Evolutionary conservation across 371 early-diverging fungal species (phyloP).

Genomic region (Zopfochytrium polystomum): DNA sequence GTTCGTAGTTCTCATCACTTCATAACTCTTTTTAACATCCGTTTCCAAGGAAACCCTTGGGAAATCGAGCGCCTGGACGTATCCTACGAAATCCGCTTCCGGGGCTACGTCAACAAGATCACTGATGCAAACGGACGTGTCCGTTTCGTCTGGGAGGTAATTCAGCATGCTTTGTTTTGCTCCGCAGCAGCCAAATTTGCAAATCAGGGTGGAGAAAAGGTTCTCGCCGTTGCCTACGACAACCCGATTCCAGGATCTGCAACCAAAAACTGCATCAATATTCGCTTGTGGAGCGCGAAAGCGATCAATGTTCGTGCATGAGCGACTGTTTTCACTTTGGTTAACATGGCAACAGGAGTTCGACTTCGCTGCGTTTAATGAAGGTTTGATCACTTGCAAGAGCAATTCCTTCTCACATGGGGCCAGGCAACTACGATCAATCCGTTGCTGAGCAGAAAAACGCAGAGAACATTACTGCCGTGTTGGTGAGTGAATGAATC

Average conservation of each 20-base stretch:
- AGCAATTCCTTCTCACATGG: too few species aligned
- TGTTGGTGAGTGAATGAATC: conserved; percentile 38
- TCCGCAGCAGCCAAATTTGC: neutral
- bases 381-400: too few species aligned
- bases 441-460: conserved; percentile 82
- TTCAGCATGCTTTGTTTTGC: neutral
- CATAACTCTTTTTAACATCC: too few species aligned
- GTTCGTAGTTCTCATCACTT: conserved; percentile 38
- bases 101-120: conserved; percentile 71
- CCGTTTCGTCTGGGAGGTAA: conserved; percentile 70
- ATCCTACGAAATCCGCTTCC: conserved; percentile 79
- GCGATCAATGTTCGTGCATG: conserved; percentile 59
- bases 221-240: conserved; percentile 88
- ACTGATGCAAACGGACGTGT: conserved; percentile 59
- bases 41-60: conserved; percentile 85
- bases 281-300: conserved; percentile 88
- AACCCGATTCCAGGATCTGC: conserved; percentile 85
- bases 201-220: conserved; percentile 62
- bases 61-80: conserved; percentile 86
- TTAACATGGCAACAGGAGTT: conserved; percentile 43
- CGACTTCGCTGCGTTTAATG: conserved; percentile 80
- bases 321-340: neutral
- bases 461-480: conserved; percentile 89
- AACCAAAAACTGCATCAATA: conserved; percentile 85
- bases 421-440: conserved; percentile 83